Evolutionary conservation across 2,329 filamentous ascomycete genomes (phyloP).

Genomic region (Botrytis aclada): DNA sequence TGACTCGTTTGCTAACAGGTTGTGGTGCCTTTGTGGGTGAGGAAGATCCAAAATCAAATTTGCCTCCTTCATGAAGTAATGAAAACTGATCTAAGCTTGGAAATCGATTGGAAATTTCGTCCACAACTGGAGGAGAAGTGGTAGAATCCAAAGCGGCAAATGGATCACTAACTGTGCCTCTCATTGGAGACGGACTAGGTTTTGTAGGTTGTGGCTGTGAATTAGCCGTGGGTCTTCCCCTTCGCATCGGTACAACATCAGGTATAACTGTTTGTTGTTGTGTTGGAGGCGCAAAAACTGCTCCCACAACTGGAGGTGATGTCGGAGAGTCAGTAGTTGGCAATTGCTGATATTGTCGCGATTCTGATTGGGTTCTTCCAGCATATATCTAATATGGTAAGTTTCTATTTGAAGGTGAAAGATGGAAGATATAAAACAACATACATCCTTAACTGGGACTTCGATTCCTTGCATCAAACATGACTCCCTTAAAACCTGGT

Average conservation of each 20-base stretch:
- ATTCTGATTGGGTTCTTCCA: slow-evolving; percentile 60
- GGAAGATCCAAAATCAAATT: slow-evolving; percentile 77
- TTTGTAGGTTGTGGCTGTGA: slow-evolving; percentile 47
- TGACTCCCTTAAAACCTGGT: slow-evolving; percentile 82
- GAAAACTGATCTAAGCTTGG: slow-evolving; percentile 93
- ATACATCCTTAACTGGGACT: slow-evolving; percentile 83
- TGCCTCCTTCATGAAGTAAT: slow-evolving; percentile 77
- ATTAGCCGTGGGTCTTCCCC: slow-evolving; percentile 68
- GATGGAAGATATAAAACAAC: slow-evolving; percentile 37
- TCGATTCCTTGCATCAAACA: slow-evolving; percentile 86
- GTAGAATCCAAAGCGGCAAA: slow-evolving; percentile 85
- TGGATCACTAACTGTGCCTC: slow-evolving; percentile 71
- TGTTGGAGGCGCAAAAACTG: slow-evolving; percentile 74
- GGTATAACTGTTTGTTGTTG: slow-evolving; percentile 73
- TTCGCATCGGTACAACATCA: slow-evolving; percentile 89
- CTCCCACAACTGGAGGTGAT: slow-evolving; percentile 65
- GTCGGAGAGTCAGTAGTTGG: slow-evolving; percentile 51
- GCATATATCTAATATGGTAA: slow-evolving; percentile 63
- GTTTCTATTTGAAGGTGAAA: slow-evolving; percentile 11
- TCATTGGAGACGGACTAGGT: slow-evolving; percentile 65
- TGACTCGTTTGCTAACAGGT: slow-evolving; percentile 62
- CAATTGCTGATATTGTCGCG: slow-evolving; percentile 56
- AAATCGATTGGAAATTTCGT: slow-evolving; percentile 82
- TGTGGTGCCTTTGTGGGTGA: slow-evolving; percentile 47
- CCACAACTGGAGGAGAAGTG: slow-evolving; percentile 52